Evolutionary conservation across 2,329 filamentous ascomycete genomes (phyloP).

Genomic region (Fusarium verrucosum): DNA sequence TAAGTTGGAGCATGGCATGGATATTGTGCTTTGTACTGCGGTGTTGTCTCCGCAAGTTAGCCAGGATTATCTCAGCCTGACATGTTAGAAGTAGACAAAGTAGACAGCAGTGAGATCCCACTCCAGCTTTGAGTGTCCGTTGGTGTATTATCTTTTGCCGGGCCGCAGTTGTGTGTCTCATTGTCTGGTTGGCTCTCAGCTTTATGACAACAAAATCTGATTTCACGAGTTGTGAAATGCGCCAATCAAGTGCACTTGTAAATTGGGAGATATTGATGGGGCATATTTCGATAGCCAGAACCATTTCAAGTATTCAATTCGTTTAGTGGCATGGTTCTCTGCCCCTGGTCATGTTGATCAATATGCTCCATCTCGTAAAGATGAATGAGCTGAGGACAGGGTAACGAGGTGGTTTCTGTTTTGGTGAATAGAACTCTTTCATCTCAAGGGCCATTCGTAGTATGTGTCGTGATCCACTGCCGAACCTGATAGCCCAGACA

Average conservation of each 20-base stretch:
- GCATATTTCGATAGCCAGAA: neutral
- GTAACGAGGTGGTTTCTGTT: neutral
- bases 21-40: constrained; percentile 1
- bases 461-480: constrained; percentile 7
- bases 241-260: neutral
- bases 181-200: neutral
- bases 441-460: neutral
- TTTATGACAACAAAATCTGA: neutral
- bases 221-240: neutral
- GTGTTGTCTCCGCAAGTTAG: constrained; percentile 2
- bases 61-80: constrained; percentile 2
- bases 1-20: constrained; percentile 6
- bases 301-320: neutral
- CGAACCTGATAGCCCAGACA: neutral
- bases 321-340: neutral
- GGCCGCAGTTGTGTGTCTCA: neutral
- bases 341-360: neutral
- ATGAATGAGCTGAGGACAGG: neutral
- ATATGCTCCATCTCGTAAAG: neutral
- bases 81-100: constrained; percentile 1
- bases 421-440: neutral
- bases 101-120: constrained; percentile 4
- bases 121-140: neutral
- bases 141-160: neutral
- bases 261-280: neutral